Base-by-base conservation (phyloP, 768 basidiomycete species). In the Russula griseocarnosa region DNA sequence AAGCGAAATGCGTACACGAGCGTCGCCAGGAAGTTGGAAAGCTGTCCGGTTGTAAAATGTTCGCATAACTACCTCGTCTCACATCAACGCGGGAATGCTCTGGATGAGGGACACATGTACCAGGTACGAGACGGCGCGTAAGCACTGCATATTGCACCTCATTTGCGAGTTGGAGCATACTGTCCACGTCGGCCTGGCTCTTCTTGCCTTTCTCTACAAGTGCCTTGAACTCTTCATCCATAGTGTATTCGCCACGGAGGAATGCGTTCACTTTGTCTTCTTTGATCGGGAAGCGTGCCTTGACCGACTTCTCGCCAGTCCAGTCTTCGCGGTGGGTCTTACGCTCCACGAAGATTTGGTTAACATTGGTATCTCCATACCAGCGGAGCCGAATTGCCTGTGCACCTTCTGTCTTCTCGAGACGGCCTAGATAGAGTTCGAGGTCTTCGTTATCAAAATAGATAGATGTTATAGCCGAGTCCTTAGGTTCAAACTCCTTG, bases 21-120 rank as follows among this genome's bases (percentile, higher is more conserved):
- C 96, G 72, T 99, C 96, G 24, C 96, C 96, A 10, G 97, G 97
- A 26, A 99, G 84, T 76, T 99, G 97, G 81, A 99, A 99, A 1
- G 97, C 97, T 16, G 97, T 98, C 47, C 97, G 90, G 72, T 98
- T 97, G 78, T 98, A 99, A 77, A 98, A 99, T 10, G 95, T 93
- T 22, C 96, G 84, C 88, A 96, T 86, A 42, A 98, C 96, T 95
- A 59, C 10, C 20, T 16, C 30, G 66, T 47, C 55, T 47, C 28
- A 53, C 51, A 50, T 63, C 11, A 42, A 55, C 28, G 24, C 2
- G 16, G 9, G 42, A 13, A 9, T 4, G 36, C 36, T 30, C n/a
- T 3, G n/a, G 5, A 36, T 46, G n/a, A 3, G 58, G 13, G 60
- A 61, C 26, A 61, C 1, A 76, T 84, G 69, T 51, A 93, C 94